Conservation (phyloP, 2,329 filamentous ascomycete genomes). For the Curvularia verruculosa region DNA sequence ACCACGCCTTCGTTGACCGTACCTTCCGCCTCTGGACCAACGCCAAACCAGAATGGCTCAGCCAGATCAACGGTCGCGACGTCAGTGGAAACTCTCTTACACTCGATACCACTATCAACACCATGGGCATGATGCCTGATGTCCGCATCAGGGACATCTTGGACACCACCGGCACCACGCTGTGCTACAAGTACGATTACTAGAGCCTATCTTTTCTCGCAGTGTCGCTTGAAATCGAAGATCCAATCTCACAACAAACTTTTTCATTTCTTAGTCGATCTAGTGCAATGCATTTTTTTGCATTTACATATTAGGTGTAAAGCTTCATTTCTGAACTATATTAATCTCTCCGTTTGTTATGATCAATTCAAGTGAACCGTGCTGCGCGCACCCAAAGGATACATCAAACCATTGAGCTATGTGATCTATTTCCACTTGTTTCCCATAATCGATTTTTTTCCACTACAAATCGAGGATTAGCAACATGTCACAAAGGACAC, state of each 20-base stretch:
- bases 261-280: neutral
- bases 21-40: slow-evolving; percentile 60
- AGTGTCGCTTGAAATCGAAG: neutral
- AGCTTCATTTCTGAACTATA: neutral
- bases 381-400: neutral
- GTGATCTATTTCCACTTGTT: too few species aligned
- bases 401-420: neutral
- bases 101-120: slow-evolving; percentile 36
- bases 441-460: too few species aligned
- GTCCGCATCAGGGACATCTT: slow-evolving; percentile 40
- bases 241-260: neutral
- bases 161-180: slow-evolving; percentile 29
- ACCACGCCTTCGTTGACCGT: slow-evolving; percentile 59
- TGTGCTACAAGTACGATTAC: slow-evolving; percentile 49
- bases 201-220: slow-evolving; percentile 18
- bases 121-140: slow-evolving; percentile 36
- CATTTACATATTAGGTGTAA: neutral
- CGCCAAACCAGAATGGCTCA: slow-evolving; percentile 29
- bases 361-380: neutral
- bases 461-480: too few species aligned
- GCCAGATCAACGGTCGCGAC: slow-evolving; percentile 51
- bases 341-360: neutral
- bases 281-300: neutral
- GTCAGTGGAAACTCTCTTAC: slow-evolving; percentile 28
- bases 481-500: neutral